Percentiles rank a stretch among this genome's conserved stretches.
Evolutionary conservation across 768 basidiomycete species (phyloP).

Genomic region (Russula earlei): DNA sequence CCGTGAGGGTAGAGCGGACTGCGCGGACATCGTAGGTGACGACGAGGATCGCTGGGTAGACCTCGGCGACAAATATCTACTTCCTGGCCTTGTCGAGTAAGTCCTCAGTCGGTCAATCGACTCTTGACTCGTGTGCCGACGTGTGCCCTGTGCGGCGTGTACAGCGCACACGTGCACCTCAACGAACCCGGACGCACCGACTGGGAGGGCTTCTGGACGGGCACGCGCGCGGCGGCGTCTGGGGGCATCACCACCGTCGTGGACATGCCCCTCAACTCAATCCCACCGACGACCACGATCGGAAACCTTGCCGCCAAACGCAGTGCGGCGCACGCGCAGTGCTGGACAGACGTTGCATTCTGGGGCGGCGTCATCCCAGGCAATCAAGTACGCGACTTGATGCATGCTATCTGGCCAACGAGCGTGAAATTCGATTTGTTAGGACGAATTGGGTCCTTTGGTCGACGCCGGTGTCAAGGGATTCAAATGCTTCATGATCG

Average conservation of each 20-base stretch:
- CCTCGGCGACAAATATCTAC: slow-evolving; percentile 32
- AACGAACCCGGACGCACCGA: slow-evolving; percentile 90
- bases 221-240: slow-evolving; percentile 82
- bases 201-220: slow-evolving; percentile 92
- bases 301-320: slow-evolving; percentile 65
- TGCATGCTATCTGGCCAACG: not conserved
- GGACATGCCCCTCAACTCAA: slow-evolving; percentile 97
- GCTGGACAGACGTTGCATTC: slow-evolving; percentile 76
- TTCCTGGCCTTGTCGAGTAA: slow-evolving; percentile 50
- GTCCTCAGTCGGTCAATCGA: slow-evolving; percentile 21
- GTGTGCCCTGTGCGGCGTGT: not conserved
- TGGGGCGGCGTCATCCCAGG: slow-evolving; percentile 95
- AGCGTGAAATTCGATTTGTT: not conserved
- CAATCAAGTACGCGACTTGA: slow-evolving; percentile 51
- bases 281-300: slow-evolving; percentile 90
- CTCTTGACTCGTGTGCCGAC: not conserved
- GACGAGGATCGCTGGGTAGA: slow-evolving; percentile 27
- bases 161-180: slow-evolving; percentile 82
- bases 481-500: slow-evolving; percentile 95
- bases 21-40: slow-evolving; percentile 20
- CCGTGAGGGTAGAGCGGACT: slow-evolving; percentile 18
- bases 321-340: slow-evolving; percentile 59
- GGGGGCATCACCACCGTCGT: slow-evolving; percentile 94
- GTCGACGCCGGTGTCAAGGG: slow-evolving; percentile 79
- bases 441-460: slow-evolving; percentile 71